Evolutionary conservation across 306 rosid genomes (phyloP).

Genomic region (Trifolium fragiferum): DNA sequence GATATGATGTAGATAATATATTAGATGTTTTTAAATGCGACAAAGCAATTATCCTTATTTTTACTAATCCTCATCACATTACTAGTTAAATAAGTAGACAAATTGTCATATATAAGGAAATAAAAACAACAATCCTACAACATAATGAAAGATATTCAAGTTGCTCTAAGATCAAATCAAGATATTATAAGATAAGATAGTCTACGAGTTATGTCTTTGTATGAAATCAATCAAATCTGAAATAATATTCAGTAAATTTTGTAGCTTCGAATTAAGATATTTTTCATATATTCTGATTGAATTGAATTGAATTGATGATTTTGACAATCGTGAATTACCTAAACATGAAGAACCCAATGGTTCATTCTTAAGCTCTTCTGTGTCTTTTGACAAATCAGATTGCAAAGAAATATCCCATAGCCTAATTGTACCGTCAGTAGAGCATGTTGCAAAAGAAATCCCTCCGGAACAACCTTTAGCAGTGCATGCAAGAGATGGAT

Average conservation of each 20-base stretch:
- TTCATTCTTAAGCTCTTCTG: conserved; percentile 46
- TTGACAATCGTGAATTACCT: conserved; percentile 49
- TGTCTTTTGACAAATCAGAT: conserved; percentile 51
- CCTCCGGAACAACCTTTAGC: conserved; percentile 88
- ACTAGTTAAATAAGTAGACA: not conserved
- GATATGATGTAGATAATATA: conserved; percentile 5
- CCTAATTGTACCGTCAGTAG: conserved; percentile 78
- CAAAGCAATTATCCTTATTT: not conserved
- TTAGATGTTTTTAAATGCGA: not conserved
- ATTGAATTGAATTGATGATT: conserved; percentile 10
- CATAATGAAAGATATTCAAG: not conserved
- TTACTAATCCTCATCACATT: not conserved
- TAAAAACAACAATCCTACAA: not conserved
- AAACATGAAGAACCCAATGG: conserved; percentile 52
- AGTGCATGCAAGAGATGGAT: conserved; percentile 73
- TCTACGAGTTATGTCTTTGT: not conserved
- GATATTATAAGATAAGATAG: not conserved
- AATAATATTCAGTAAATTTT: conserved; percentile 5
- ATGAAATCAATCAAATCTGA: conserved; percentile 13
- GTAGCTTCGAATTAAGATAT: conserved; percentile 10
- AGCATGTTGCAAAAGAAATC: conserved; percentile 82
- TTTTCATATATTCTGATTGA: not conserved
- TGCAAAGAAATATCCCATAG: conserved; percentile 81
- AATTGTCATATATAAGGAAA: not conserved
- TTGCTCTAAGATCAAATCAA: not conserved